A percentile compares a stretch with the other conserved stretches of the same genome.
Conservation (phyloP, 306 rosid species). For the Pterocarpus macrocarpus region DNA sequence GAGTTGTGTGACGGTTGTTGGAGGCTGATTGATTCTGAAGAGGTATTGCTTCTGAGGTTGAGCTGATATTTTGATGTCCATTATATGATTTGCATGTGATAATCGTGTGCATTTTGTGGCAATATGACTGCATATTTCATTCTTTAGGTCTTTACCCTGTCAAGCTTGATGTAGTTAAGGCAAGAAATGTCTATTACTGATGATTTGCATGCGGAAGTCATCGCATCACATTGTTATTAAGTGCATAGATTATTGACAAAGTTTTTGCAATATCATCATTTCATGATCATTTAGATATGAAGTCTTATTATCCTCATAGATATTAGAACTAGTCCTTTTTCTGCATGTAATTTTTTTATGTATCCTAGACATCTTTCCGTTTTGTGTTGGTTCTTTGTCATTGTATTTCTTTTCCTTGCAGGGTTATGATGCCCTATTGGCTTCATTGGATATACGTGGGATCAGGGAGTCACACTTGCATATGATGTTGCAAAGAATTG, state of each 20-base stretch:
- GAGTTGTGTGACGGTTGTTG: conserved; percentile 72
- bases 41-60: conserved; percentile 59
- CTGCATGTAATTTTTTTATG: conserved; percentile 5
- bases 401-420: conserved; percentile 48
- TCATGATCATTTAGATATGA: not conserved
- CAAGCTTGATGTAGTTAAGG: conserved; percentile 35
- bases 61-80: conserved; percentile 28
- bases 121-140: not conserved
- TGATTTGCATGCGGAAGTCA: conserved; percentile 30
- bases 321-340: not conserved
- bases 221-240: conserved; percentile 1
- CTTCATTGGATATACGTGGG: conserved; percentile 79
- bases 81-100: conserved; percentile 32
- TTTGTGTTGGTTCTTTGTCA: conserved; percentile 32
- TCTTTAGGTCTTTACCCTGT: conserved; percentile 4
- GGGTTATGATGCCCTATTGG: conserved; percentile 80
- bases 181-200: conserved; percentile 32
- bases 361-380: conserved; percentile 19
- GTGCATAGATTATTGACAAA: conserved; percentile 3
- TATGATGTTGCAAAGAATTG: conserved; percentile 67
- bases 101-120: conserved; percentile 27
- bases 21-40: conserved; percentile 81
- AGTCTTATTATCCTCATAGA: conserved; percentile 13
- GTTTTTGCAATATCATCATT: conserved; percentile 5
- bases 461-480: conserved; percentile 80